Evolutionary conservation across 805 yeast species (phyloP), one percentile per base, ranked within the genome.

Genomic region (Lipomyces orientalis): DNA sequence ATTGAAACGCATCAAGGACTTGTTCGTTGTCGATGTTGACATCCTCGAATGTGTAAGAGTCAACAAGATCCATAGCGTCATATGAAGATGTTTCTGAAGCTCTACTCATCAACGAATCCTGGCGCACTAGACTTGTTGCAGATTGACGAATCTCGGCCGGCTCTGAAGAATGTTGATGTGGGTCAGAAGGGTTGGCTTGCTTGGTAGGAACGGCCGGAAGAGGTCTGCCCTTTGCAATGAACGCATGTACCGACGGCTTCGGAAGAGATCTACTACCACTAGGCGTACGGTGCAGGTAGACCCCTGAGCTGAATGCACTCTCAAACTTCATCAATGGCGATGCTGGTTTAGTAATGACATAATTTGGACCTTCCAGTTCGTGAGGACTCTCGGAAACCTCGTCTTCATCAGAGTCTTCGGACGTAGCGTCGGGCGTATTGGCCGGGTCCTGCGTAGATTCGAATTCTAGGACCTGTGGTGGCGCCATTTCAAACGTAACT

Each of bases 401-500:
- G 8, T 25, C 58, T 46, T 60, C 64, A 33, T 60, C 43, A 9
- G 33, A n/a, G 54, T 14, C 19, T 25, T 49, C 62, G 14, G 64
- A 61, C 14, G 16, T 43, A 14, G 51, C 22, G n/a, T 29, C 39
- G n/a, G 39, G 10, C 7, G 34, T 35, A 9, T 22, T 46, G 3
- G 61, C 58, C 9, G 65, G 51, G 10, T 66, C 67, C 12, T 43
- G 60, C 10, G 58, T 37, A 2, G 71, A 10, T 25, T 69, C 72
- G 57, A 69, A 69, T 49, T 69, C 72, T 19, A 59, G 49, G 9
- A 69, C 68, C 52, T 66, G 65, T 10, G 72, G 72, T 7, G 72
- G 72, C 35, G 72, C 65, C 68, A 64, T 66, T 43, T 69, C 72
- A 54, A 69, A 69, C 12, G 72, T 69, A 9, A 69, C 72, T 52